phyloP scores from a whole-genome alignment of 371 early-diverging fungal species.

The Mucor velutinosus region DNA sequence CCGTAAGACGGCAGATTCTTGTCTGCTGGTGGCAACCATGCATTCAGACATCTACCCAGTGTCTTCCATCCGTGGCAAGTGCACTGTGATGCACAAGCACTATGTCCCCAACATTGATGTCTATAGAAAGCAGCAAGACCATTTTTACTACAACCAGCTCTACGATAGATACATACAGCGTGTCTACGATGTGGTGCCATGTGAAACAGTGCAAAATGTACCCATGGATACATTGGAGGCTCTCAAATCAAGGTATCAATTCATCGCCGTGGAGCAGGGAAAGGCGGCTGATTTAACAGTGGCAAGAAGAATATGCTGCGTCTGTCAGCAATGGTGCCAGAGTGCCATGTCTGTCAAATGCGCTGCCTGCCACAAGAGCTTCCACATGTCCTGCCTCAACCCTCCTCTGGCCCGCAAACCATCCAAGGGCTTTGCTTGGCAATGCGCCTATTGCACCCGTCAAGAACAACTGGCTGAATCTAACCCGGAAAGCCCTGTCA shows the following conservation, averaged over 20 bases:
- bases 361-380: slow-evolving; percentile 70
- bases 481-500: slow-evolving; percentile 7
- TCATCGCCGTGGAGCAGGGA: slow-evolving; percentile 83
- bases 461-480: slow-evolving; percentile 18
- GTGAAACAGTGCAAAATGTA: slow-evolving; percentile 76
- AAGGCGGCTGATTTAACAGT: slow-evolving; percentile 76
- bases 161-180: slow-evolving; percentile 89
- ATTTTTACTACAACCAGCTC: slow-evolving; percentile 83
- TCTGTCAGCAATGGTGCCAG: slow-evolving; percentile 80
- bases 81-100: slow-evolving; percentile 69
- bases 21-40: slow-evolving; percentile 85
- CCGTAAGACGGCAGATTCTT: slow-evolving; percentile 72
- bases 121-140: slow-evolving; percentile 62
- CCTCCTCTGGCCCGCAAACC: slow-evolving; percentile 77
- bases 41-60: slow-evolving; percentile 87
- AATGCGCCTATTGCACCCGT: slow-evolving; percentile 72
- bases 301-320: slow-evolving; percentile 70
- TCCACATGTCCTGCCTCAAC: slow-evolving; percentile 77
- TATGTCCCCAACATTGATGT: slow-evolving; percentile 67
- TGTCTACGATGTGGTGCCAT: slow-evolving; percentile 85
- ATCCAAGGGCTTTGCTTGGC: slow-evolving; percentile 82
- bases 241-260: slow-evolving; percentile 69
- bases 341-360: slow-evolving; percentile 66
- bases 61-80: slow-evolving; percentile 79
- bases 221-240: slow-evolving; percentile 73